Base-by-base conservation (phyloP, 768 basidiomycete genomes). In the Boletus vinaceobasis region DNA sequence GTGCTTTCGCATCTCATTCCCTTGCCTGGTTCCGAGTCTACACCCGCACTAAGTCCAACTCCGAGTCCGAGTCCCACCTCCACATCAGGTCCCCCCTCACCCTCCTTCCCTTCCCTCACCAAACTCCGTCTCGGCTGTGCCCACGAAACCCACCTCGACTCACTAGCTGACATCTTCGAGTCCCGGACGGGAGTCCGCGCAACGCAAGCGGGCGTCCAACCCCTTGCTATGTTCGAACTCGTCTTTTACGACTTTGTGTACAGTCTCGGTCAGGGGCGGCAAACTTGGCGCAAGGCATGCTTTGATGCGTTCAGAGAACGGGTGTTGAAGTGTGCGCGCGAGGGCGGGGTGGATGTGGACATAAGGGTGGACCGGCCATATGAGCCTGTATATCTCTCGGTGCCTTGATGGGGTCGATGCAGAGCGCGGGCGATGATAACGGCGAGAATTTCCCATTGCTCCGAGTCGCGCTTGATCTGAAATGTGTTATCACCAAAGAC, bases 361-460 rank as follows among this genome's bases (percentile, higher is more conserved):
- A 66, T 68, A 1, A 39, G 42, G 36, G 60, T 69, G 3, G 65
- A 69, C 40, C 38, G 64, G 52, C 65, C 67, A 27, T 68, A 68
- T 14, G 62, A 69, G 9, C 66, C 66, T 0, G 57, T 47, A 32
- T 69, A 68, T 50, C 26, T 69, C 10, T 17, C 58, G 0, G 17
- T 58, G 35, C 42, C 66, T 44, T 60, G 60, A 59, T 3, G 48
- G 13, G 4, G 5, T 21, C 15, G 21, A 11, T 29, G 48, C 8
- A 44, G 19, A 6, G n/a, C 7, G 8, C 35, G 36, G 44, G n/a
- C 7, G n/a, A 40, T 3, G 40, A 40, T 40, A 23, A 27, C 5
- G 19, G 19, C n/a, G 13, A n/a, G 29, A 4, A 19, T 19, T 4
- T 3, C 4, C 19, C n/a, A 29, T n/a, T 19, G 19, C 14, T 8